Percentiles rank a stretch among this genome's conserved stretches.
phyloP scores from a whole-genome alignment of 2,329 filamentous ascomycete species.

The Stemphylium beticola region DNA sequence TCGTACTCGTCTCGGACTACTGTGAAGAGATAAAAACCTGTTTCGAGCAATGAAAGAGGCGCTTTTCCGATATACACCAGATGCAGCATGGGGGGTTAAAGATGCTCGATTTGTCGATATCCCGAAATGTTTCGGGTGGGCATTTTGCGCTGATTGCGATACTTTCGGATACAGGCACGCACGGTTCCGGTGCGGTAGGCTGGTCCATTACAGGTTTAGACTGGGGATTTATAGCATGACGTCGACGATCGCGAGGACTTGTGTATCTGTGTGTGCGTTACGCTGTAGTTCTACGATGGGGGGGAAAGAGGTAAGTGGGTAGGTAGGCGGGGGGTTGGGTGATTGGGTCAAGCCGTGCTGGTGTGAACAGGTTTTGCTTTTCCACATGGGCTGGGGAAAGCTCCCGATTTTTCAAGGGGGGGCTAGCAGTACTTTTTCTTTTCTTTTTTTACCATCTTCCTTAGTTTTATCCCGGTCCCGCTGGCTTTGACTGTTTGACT shows the following conservation, averaged over 20 bases:
- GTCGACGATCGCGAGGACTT: slow-evolving; percentile 5
- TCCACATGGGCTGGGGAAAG: not conserved
- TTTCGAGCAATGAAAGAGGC: not conserved
- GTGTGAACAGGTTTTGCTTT: slow-evolving; percentile 6
- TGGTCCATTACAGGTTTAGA: not conserved
- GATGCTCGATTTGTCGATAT: slow-evolving; percentile 18
- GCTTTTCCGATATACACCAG: too few species aligned
- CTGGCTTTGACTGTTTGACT: too few species aligned
- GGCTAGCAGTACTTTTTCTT: too few species aligned
- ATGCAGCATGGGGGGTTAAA: too few species aligned
- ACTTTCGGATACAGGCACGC: slow-evolving; percentile 4
- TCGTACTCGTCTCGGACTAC: too few species aligned
- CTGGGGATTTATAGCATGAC: not conserved
- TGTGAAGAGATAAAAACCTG: not conserved
- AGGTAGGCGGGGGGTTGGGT: not conserved
- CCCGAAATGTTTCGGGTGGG: slow-evolving; percentile 17
- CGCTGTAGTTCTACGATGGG: not conserved
- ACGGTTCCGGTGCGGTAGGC: not conserved
- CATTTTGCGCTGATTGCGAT: not conserved
- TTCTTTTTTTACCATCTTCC: too few species aligned
- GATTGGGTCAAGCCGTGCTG: not conserved
- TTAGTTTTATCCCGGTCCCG: too few species aligned
- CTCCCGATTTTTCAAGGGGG: too few species aligned
- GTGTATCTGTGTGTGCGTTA: not conserved
- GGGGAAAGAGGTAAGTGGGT: not conserved